Evolutionary conservation across 1,139 yeast species (phyloP).

Genomic region (Magnusiomyces tetraspermus): DNA sequence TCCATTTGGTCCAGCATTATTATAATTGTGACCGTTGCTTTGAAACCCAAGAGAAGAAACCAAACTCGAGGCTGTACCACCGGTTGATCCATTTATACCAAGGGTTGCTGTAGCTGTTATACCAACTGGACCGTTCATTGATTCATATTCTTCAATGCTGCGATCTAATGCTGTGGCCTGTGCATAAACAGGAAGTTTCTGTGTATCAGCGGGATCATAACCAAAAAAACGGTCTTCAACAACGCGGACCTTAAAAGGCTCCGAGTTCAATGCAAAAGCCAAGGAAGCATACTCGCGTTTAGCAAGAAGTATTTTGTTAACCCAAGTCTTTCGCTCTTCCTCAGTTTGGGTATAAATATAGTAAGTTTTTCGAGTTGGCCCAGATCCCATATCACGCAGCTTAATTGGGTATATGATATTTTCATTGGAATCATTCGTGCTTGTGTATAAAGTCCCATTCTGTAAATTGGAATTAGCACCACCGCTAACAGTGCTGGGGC

Average conservation of each 20-base stretch:
- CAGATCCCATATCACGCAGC: constrained; percentile 40
- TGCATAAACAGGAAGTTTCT: constrained; percentile 53
- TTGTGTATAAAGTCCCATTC: background rate
- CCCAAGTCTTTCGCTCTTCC: constrained; percentile 39
- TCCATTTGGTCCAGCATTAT: background rate
- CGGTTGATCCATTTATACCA: background rate
- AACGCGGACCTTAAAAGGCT: constrained; percentile 47
- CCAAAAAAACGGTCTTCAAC: constrained; percentile 57
- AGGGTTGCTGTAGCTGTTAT: background rate
- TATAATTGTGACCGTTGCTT: background rate
- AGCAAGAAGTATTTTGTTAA: constrained; percentile 44
- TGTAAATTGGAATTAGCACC: background rate
- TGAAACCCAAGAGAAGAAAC: background rate
- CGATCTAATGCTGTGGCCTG: constrained; percentile 55
- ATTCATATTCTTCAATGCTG: constrained; percentile 33
- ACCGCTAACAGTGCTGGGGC: background rate
- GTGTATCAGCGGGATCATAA: constrained; percentile 48
- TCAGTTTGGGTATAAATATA: constrained; percentile 49
- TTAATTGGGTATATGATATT: constrained; percentile 38
- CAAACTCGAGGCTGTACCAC: background rate
- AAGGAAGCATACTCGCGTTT: constrained; percentile 44
- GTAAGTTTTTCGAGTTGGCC: constrained; percentile 35
- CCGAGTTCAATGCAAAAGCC: constrained; percentile 36
- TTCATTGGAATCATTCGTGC: constrained; percentile 18
- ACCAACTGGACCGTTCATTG: constrained; percentile 1